phyloP scores from a whole-genome alignment of 2,329 filamentous ascomycete species.

The Aspergillus sp. region DNA sequence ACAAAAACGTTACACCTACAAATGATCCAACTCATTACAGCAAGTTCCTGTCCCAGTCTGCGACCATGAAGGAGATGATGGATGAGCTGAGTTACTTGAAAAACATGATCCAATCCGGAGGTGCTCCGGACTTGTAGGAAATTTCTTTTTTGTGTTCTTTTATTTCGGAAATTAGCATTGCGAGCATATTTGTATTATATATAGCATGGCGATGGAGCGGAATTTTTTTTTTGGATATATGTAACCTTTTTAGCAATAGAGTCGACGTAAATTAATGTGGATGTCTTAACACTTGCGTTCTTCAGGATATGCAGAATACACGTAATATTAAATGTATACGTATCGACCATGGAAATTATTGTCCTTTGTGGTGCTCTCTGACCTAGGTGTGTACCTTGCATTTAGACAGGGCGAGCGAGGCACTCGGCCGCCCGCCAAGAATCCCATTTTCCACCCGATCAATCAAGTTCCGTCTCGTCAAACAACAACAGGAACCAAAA shows the following conservation, averaged over 20 bases:
- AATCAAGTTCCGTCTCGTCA: constrained; percentile 11
- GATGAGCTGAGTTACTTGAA: constrained; percentile 54
- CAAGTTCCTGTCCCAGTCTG: constrained; percentile 2
- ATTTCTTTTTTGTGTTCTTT: background rate
- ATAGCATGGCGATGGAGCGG: constrained; percentile 5
- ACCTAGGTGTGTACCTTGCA: background rate
- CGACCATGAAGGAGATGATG: constrained; percentile 48
- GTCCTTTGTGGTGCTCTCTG: too few relatives aligned
- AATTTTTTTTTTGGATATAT: background rate
- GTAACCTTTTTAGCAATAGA: background rate
- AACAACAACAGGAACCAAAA: constrained; percentile 8
- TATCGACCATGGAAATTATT: too few relatives aligned
- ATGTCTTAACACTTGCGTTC: too few relatives aligned
- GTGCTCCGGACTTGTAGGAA: constrained; percentile 17
- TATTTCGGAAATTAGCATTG: constrained; percentile 1
- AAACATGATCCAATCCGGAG: constrained; percentile 44
- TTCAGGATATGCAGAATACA: too few relatives aligned
- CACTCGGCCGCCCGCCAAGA: constrained; percentile 18
- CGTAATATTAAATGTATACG: too few relatives aligned
- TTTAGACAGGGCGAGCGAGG: background rate
- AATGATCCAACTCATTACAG: constrained; percentile 5
- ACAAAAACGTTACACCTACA: background rate
- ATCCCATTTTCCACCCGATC: constrained; percentile 8
- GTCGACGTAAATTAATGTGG: too few relatives aligned
- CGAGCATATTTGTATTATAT: constrained; percentile 14